Base-by-base conservation (phyloP, 352 stramenopile genomes). In the Globisporangium recalcitrans region DNA sequence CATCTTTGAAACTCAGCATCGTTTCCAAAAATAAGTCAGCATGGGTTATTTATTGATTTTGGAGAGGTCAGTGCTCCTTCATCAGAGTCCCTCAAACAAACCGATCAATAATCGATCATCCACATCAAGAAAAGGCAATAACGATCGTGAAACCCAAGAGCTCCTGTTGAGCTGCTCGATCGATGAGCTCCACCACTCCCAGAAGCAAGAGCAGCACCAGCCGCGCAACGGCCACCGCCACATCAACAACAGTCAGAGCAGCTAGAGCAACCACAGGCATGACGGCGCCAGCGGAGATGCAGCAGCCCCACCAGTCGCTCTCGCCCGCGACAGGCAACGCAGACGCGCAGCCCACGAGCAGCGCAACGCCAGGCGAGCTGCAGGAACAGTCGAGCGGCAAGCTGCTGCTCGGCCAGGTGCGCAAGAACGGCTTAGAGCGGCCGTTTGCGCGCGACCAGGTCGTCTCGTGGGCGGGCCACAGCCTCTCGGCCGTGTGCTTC, bases 371-470 rank as follows among this genome's bases (percentile, higher is more conserved):
- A 19, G 27, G 27, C n/a, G 38, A 51, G 29, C 55, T 40, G n/a
- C 34, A 49, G 9, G 27, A 27, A 22, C 53, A 40, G 8, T 21
- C 34, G 34, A 60, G 49, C 49, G 51, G 48, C 24, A 67, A 67
- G 36, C 42, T 70, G 24, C 47, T 75, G 53, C 61, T 82, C 3
- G 74, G 63, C 52, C 57, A 66, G 34, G 75, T 85, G 65, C 85
- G 85, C 26, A 75, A 64, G 66, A 90, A 93, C 53, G 85, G 85
- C 48, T 75, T 93, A 21, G 72, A 90, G 57, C 67, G 67, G 4
- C 86, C 86, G 19, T 87, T 78, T 52, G 90, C 86, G n/a, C 73
- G 76, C 19, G 86, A 95, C 57, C 86, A 95, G 55, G 72, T 90
- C 44, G 76, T 92, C 64, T 85, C 82, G 1, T 91, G 82, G 72